phyloP scores from a whole-genome alignment of 768 basidiomycete genomes.

The Phallus indusiatus region DNA sequence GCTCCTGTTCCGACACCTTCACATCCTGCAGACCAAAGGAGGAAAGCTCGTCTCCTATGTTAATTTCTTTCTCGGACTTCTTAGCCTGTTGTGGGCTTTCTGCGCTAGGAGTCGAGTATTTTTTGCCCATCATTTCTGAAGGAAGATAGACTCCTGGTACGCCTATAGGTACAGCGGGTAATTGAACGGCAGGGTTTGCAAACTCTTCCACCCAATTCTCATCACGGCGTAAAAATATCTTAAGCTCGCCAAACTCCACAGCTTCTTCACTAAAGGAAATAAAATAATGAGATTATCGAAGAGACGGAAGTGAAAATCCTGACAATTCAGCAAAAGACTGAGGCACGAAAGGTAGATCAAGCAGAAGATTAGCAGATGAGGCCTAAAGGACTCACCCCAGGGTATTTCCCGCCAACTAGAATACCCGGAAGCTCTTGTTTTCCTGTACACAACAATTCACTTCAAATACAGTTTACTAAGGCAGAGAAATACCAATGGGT shows the following conservation, averaged over 20 bases:
- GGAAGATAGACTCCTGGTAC: constrained; percentile 73
- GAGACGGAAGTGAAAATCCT: constrained; percentile 18
- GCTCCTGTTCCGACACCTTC: constrained; percentile 66
- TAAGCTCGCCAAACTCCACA: constrained; percentile 68
- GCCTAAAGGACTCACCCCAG: constrained; percentile 47
- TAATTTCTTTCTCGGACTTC: constrained; percentile 44
- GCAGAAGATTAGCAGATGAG: constrained; percentile 1
- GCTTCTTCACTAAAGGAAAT: constrained; percentile 61
- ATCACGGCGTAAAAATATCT: constrained; percentile 59
- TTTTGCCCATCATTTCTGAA: constrained; percentile 68
- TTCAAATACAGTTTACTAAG: background rate
- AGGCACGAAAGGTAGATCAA: background rate
- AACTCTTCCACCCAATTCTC: constrained; percentile 53
- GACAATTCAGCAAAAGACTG: constrained; percentile 72
- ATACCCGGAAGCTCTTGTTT: constrained; percentile 82
- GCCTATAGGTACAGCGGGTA: constrained; percentile 54
- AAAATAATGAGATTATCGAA: constrained; percentile 8
- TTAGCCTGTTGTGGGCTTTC: constrained; percentile 33
- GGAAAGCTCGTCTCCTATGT: constrained; percentile 57
- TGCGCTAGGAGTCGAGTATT: constrained; percentile 34
- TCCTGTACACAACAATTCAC: constrained; percentile 31
- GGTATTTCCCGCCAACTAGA: constrained; percentile 65
- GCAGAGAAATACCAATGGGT: constrained; percentile 38
- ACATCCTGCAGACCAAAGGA: constrained; percentile 72
- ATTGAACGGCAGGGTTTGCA: constrained; percentile 52